These are phyloP conservation scores for Wickerhamiella allomyrinae DNA, from an alignment of 805 yeast species.

Conservation along the genomic window DNA sequence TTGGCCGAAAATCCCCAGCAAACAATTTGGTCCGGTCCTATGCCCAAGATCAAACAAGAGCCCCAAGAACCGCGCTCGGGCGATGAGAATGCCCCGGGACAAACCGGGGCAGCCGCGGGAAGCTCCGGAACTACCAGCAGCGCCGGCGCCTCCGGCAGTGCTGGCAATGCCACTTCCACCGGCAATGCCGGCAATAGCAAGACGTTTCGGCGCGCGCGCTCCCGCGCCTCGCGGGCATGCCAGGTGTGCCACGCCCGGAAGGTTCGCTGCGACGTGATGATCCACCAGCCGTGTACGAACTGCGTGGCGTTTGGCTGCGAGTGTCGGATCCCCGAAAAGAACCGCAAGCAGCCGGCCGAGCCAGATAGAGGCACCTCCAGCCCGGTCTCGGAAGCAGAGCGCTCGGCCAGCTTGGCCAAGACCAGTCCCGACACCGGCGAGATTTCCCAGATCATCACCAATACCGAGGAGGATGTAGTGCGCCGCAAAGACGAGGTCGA, in stretches of 20 bases:
- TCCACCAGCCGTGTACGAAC: constrained; percentile 48
- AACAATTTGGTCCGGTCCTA: too few species aligned
- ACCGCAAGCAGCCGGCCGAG: neutral
- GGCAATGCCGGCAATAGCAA: constrained; percentile 1
- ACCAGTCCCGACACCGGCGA: neutral
- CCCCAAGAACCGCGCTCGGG: neutral
- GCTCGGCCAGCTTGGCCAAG: neutral
- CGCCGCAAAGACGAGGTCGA: neutral
- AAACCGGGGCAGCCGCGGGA: neutral
- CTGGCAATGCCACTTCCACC: neutral
- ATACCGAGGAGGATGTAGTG: neutral
- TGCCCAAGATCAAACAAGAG: neutral
- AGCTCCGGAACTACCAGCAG: too few species aligned
- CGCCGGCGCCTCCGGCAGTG: neutral
- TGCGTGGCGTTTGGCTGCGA: constrained; percentile 61
- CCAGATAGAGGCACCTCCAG: constrained; percentile 7
- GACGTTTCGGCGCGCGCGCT: constrained; percentile 23
- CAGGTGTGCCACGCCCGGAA: constrained; percentile 64
- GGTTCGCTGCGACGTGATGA: constrained; percentile 51
- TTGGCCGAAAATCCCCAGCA: too few species aligned
- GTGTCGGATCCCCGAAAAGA: constrained; percentile 45
- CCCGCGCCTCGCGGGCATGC: constrained; percentile 61
- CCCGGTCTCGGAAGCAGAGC: neutral
- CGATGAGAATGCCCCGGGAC: too few species aligned
- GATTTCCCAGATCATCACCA: neutral